phyloP scores from a whole-genome alignment of 768 basidiomycete genomes.

The Termitomyces sp. region DNA sequence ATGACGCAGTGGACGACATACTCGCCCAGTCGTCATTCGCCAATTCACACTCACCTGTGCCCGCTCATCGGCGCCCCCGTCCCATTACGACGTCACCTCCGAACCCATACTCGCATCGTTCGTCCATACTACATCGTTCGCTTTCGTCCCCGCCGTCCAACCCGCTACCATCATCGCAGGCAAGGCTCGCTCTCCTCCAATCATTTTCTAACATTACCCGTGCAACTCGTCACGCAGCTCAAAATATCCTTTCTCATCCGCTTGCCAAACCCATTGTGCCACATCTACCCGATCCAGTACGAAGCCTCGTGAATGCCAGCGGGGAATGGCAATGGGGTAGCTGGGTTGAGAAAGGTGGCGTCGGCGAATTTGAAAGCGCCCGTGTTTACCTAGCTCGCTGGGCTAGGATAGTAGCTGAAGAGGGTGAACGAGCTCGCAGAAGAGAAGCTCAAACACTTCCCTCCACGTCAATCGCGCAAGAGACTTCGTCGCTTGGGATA shows the following conservation, averaged over 20 bases:
- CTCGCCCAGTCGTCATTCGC: slow-evolving; percentile 73
- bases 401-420: slow-evolving; percentile 97
- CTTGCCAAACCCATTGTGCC: slow-evolving; percentile 94
- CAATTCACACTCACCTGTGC: slow-evolving; percentile 75
- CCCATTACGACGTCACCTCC: slow-evolving; percentile 43
- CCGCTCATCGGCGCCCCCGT: slow-evolving; percentile 73
- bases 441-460: slow-evolving; percentile 71
- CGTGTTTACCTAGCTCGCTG: slow-evolving; percentile 94
- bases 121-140: slow-evolving; percentile 79
- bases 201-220: slow-evolving; percentile 93
- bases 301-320: slow-evolving; percentile 80
- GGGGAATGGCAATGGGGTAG: slow-evolving; percentile 93
- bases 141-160: slow-evolving; percentile 50
- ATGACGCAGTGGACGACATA: slow-evolving; percentile 86
- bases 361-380: slow-evolving; percentile 95
- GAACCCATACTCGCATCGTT: slow-evolving; percentile 57
- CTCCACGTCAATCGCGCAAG: slow-evolving; percentile 48
- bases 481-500: slow-evolving; percentile 72
- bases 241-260: slow-evolving; percentile 92
- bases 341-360: slow-evolving; percentile 89
- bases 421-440: slow-evolving; percentile 85
- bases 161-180: slow-evolving; percentile 56
- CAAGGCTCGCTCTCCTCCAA: slow-evolving; percentile 79
- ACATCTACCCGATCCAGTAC: slow-evolving; percentile 92
- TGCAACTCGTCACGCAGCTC: slow-evolving; percentile 88